Evolutionary conservation across 2,329 filamentous ascomycete genomes (phyloP), one percentile per base, ranked within the genome.

Genomic region (Colletotrichum magnum): DNA sequence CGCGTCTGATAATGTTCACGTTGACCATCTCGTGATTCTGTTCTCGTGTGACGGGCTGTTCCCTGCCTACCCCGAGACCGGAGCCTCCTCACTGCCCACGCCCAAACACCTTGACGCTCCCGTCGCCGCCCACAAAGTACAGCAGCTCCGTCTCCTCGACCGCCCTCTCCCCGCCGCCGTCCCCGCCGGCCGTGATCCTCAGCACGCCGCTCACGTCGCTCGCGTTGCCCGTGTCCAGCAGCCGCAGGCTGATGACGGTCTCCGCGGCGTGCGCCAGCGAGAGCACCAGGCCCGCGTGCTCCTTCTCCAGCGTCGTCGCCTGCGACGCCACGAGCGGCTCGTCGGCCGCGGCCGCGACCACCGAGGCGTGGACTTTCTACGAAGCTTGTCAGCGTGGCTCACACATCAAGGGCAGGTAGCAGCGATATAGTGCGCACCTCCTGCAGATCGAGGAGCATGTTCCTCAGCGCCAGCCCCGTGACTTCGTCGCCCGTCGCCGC

Each of bases 171-270:
- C 76, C 77, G 6, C 24, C 36, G 9, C 39, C 51, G 7, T 54
- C 26, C 16, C 79, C 82, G 4, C 90, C 90, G 52, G 86, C 85
- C 18, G 92, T 95, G 58, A 96, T 85, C 73, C 94, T 88, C 71
- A 98, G 76, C 51, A 97, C 94, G 3, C 95, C 95, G 80, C 93
- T 97, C 39, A 98, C 93, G 80, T 98, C 95, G 77, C 88, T 91
- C 71, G 95, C 95, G n/a, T 91, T 90, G 0, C 95, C 95, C 0
- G 94, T 97, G 76, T 97, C 94, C 70, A 98, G 80, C 75, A 91
- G 86, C 60, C 95, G 86, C 67, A 96, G 82, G 70, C 93, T 89
- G 74, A 97, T 81, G 4, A 95, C 86, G 71, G 88, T 84, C n/a
- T 88, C 82, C 9, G 94, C 93, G 74, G 89, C 87, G 77, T 98